Conservation (phyloP, 805 yeast genomes). For the Candida pseudofarinosa region DNA sequence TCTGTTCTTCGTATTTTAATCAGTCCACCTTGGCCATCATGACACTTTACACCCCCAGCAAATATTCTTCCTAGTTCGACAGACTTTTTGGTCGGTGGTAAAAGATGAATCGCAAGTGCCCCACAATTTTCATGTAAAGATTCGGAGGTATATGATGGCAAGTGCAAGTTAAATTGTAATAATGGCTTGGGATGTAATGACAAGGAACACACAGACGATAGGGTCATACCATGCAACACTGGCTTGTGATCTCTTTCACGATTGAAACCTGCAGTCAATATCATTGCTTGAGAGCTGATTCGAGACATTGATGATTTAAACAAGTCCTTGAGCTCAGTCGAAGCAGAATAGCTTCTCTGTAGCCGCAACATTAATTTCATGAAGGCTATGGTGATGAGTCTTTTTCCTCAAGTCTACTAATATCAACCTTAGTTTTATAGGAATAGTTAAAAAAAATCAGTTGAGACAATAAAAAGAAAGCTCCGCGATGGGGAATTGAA, state of each 20-base stretch:
- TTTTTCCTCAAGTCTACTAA: background rate
- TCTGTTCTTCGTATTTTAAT: conserved; percentile 24
- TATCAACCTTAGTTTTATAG: background rate
- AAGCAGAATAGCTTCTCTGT: conserved; percentile 2
- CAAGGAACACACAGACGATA: conserved; percentile 81
- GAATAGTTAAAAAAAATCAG: background rate
- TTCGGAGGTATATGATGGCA: conserved; percentile 78
- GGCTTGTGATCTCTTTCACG: conserved; percentile 5
- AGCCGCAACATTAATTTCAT: background rate
- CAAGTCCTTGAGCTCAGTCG: conserved; percentile 1
- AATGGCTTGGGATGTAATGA: conserved; percentile 75
- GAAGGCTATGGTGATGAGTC: background rate
- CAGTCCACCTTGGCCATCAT: conserved; percentile 28
- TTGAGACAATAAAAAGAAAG: background rate
- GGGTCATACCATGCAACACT: conserved; percentile 66
- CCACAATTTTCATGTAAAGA: conserved; percentile 51
- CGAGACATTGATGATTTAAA: conserved; percentile 35
- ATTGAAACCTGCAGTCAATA: conserved; percentile 33
- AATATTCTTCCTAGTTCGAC: conserved; percentile 63
- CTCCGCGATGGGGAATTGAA: conserved; percentile 10
- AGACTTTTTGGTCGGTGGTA: conserved; percentile 57
- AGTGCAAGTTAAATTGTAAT: conserved; percentile 79
- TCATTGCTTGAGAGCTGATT: conserved; percentile 40
- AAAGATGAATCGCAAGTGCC: conserved; percentile 68
- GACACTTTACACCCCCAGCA: conserved; percentile 53